phyloP scores from a whole-genome alignment of 371 early-diverging fungal genomes.

The Syncephalastrum contaminatum region DNA sequence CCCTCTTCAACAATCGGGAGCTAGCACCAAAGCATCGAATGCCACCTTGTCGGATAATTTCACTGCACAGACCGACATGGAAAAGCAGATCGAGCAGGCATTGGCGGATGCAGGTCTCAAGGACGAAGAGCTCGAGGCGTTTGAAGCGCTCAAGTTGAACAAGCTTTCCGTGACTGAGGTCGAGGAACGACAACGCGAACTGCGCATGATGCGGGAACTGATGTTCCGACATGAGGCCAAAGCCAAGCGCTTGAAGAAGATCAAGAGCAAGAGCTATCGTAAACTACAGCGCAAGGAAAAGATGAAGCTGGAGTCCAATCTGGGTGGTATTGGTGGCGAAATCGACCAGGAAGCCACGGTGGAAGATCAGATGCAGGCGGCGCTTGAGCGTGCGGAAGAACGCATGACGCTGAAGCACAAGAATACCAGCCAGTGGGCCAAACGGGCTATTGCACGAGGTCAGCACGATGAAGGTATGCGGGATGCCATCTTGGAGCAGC shows the following conservation, averaged over 20 bases:
- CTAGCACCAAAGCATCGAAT: conserved; percentile 45
- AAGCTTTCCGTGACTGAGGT: conserved; percentile 81
- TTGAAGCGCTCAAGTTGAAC: conserved; percentile 84
- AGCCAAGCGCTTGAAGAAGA: conserved; percentile 90
- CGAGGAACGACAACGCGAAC: conserved; percentile 69
- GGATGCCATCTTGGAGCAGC: conserved; percentile 82
- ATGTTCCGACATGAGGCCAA: conserved; percentile 93
- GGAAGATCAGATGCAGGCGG: conserved; percentile 66
- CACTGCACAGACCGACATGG: conserved; percentile 66
- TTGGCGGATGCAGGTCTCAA: conserved; percentile 73
- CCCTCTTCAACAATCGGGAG: conserved; percentile 40
- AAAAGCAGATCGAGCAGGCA: conserved; percentile 73
- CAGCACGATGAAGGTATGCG: conserved; percentile 72
- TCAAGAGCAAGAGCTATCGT: conserved; percentile 93
- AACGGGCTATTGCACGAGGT: conserved; percentile 69
- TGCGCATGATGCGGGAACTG: conserved; percentile 88
- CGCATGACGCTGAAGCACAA: conserved; percentile 93
- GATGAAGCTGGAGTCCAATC: conserved; percentile 36
- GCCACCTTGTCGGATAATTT: conserved; percentile 63
- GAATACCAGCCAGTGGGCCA: conserved; percentile 95
- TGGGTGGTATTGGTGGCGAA: conserved; percentile 11
- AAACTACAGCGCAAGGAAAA: conserved; percentile 80
- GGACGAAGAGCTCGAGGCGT: conserved; percentile 75
- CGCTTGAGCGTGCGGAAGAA: conserved; percentile 82
- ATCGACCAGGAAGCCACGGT: conserved; percentile 72